Evolutionary conservation across 805 yeast genomes (phyloP).

Genomic region (Hanseniaspora lachancei): DNA sequence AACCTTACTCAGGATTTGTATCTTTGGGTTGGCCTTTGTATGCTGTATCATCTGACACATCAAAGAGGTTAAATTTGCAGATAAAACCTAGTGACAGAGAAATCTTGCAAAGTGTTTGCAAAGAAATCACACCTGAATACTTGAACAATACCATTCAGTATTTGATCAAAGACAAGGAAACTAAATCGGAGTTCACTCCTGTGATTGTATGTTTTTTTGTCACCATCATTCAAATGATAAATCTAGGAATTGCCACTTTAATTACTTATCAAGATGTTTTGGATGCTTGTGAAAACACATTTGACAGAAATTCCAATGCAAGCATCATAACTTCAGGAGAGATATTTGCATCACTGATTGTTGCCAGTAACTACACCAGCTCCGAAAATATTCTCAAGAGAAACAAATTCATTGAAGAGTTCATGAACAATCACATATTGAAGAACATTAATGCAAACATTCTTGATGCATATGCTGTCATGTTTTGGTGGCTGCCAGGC

Average conservation of each 20-base stretch:
- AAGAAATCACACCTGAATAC: conserved; percentile 43
- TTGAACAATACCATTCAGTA: conserved; percentile 36
- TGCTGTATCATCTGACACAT: conserved; percentile 32
- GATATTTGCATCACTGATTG: conserved; percentile 48
- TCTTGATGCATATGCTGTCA: conserved; percentile 57
- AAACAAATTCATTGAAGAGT: conserved; percentile 35
- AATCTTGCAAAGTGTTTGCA: conserved; percentile 34
- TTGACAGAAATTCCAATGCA: conserved; percentile 56
- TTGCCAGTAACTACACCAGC: conserved; percentile 35
- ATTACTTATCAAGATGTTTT: conserved; percentile 42
- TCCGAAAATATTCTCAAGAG: conserved; percentile 27
- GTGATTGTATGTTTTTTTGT: conserved; percentile 47
- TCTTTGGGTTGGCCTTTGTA: conserved; percentile 54
- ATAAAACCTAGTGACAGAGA: conserved; percentile 33
- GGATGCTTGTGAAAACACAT: conserved; percentile 36
- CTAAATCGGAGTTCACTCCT: conserved; percentile 52
- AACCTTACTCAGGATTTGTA: conserved; percentile 50
- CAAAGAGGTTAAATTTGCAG: conserved; percentile 14
- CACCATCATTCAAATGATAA: conserved; percentile 34
- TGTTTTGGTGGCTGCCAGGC: conserved; percentile 60
- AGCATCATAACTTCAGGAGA: conserved; percentile 67
- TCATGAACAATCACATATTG: conserved; percentile 36
- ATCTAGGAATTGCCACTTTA: conserved; percentile 20
- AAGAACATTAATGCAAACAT: conserved; percentile 63
- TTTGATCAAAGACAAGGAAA: conserved; percentile 56